These are phyloP conservation scores for Rosellinia necatrix DNA, from an alignment of 2,329 filamentous ascomycete species.

Conservation along the genomic window DNA sequence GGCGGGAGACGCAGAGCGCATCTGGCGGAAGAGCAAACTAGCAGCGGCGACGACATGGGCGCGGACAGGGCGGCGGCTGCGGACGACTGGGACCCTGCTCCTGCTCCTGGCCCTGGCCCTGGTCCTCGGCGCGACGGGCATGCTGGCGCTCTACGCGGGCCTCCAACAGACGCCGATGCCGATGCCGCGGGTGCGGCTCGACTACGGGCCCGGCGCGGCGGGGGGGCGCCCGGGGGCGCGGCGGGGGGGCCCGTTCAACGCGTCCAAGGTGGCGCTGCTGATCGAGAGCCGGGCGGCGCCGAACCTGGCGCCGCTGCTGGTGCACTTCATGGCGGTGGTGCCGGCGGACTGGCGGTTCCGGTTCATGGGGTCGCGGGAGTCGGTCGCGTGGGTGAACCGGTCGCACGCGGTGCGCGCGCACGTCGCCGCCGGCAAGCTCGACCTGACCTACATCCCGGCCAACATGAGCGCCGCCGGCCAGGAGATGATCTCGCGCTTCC, in stretches of 20 bases:
- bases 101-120: too few species aligned
- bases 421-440: slow-evolving; percentile 51
- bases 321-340: slow-evolving; percentile 61
- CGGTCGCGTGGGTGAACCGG: slow-evolving; percentile 50
- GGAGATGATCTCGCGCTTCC: slow-evolving; percentile 57
- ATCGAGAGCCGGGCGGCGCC: slow-evolving; percentile 57
- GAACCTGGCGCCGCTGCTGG: slow-evolving; percentile 56
- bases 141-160: slow-evolving; percentile 36
- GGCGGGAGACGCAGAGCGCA: neutral
- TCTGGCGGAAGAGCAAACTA: slow-evolving; percentile 16
- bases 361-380: slow-evolving; percentile 57
- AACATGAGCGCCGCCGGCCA: slow-evolving; percentile 56
- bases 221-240: slow-evolving; percentile 59
- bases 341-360: slow-evolving; percentile 62
- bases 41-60: slow-evolving; percentile 38
- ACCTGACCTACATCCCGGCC: slow-evolving; percentile 55
- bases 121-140: slow-evolving; percentile 27
- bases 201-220: slow-evolving; percentile 44
- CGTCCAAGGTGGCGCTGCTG: slow-evolving; percentile 58
- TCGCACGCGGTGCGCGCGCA: slow-evolving; percentile 53
- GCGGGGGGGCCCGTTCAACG: slow-evolving; percentile 47
- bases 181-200: slow-evolving; percentile 34
- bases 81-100: slow-evolving; percentile 31
- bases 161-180: slow-evolving; percentile 8
- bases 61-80: slow-evolving; percentile 43